phyloP scores from a whole-genome alignment of 1,284 basidiomycete species.

The Pyrrhoderma lamaoense region DNA sequence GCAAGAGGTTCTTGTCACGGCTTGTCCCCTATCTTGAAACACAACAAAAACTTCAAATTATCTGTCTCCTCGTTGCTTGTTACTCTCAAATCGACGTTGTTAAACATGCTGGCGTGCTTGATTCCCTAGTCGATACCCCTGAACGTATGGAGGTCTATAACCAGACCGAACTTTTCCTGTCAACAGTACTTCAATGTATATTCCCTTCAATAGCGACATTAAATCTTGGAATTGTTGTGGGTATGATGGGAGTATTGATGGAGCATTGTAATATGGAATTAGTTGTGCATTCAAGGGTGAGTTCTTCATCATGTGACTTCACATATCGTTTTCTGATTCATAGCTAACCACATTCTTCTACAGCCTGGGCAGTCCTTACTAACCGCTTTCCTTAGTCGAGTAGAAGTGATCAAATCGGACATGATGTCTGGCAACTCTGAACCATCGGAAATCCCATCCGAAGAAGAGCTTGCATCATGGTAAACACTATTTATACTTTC shows the following conservation, averaged over 20 bases:
- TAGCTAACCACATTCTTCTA: slow-evolving; percentile 1
- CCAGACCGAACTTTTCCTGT: slow-evolving; percentile 86
- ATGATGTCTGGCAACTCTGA: slow-evolving; percentile 46
- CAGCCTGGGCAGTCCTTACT: slow-evolving; percentile 90
- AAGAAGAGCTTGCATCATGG: slow-evolving; percentile 84
- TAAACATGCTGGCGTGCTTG: slow-evolving; percentile 62
- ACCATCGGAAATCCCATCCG: slow-evolving; percentile 46
- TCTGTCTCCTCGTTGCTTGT: slow-evolving; percentile 90
- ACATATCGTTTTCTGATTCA: slow-evolving; percentile 7
- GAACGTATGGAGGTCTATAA: slow-evolving; percentile 73
- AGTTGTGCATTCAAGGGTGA: slow-evolving; percentile 71
- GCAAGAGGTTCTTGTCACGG: slow-evolving; percentile 88
- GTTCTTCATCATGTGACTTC: slow-evolving; percentile 23
- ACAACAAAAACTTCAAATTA: slow-evolving; percentile 76
- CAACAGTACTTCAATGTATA: slow-evolving; percentile 81
- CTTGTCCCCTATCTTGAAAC: slow-evolving; percentile 81
- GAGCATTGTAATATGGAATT: slow-evolving; percentile 73
- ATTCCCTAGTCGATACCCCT: slow-evolving; percentile 54
- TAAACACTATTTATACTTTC: slow-evolving; percentile 29
- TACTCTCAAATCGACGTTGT: slow-evolving; percentile 93
- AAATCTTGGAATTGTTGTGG: slow-evolving; percentile 77
- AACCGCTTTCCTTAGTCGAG: slow-evolving; percentile 87
- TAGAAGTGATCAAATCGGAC: slow-evolving; percentile 79
- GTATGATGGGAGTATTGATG: slow-evolving; percentile 78
- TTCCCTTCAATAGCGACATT: slow-evolving; percentile 75